phyloP scores from a whole-genome alignment of 306 rosid species.

The Alnus rubra region DNA sequence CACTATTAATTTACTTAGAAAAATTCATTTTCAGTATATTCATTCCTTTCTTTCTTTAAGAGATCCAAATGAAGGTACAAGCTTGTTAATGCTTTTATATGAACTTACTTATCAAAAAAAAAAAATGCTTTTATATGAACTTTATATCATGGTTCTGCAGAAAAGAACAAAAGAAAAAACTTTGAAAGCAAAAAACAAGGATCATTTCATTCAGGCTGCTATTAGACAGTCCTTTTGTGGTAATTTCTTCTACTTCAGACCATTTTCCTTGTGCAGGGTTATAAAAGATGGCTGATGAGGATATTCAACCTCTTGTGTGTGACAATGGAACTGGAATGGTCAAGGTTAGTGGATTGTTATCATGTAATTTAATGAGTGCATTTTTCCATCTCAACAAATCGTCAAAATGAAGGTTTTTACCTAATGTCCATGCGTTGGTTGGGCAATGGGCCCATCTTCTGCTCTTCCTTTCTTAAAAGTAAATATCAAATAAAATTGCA shows the following conservation, averaged over 20 bases:
- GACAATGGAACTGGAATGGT: conserved; percentile 78
- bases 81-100: not conserved
- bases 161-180: not conserved
- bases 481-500: not conserved
- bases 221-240: not conserved
- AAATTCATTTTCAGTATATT: not conserved
- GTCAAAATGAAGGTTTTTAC: not conserved
- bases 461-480: not conserved
- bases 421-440: not conserved
- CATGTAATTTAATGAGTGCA: not conserved
- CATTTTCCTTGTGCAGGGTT: conserved; percentile 20
- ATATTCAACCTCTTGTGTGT: conserved; percentile 66
- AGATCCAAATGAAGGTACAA: not conserved
- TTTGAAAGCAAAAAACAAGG: not conserved
- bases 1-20: not conserved
- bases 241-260: conserved; percentile 4
- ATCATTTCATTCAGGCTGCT: not conserved
- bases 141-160: not conserved
- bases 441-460: not conserved
- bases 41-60: not conserved
- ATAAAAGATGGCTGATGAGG: conserved; percentile 59
- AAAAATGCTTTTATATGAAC: not conserved
- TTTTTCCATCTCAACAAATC: not conserved
- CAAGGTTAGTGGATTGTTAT: conserved; percentile 39
- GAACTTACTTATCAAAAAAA: too few relatives aligned